Conservation (phyloP, 1,139 yeast species). For the Geotrichum europaeum region DNA sequence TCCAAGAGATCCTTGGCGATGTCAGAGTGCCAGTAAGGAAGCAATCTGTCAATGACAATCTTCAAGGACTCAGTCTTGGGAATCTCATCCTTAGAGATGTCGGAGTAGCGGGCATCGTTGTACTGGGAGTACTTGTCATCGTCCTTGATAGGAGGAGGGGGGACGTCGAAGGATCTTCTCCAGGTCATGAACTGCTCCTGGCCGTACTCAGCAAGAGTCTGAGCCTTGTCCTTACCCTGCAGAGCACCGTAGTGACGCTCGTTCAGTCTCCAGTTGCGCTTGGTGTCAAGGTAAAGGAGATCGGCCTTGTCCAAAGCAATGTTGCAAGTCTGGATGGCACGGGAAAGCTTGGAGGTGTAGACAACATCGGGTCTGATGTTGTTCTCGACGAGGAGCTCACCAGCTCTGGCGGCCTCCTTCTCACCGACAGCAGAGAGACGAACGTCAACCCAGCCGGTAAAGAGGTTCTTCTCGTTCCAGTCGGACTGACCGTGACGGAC, state of each 20-base stretch:
- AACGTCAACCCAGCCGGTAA: constrained; percentile 99
- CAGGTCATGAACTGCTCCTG: constrained; percentile 90
- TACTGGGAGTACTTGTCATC: constrained; percentile 77
- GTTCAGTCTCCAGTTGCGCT: constrained; percentile 95
- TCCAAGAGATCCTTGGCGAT: constrained; percentile 77
- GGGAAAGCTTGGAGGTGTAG: constrained; percentile 85
- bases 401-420: constrained; percentile 90
- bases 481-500: constrained; percentile 96
- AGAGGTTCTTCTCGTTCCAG: constrained; percentile 96
- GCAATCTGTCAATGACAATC: constrained; percentile 91
- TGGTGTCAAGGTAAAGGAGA: constrained; percentile 85
- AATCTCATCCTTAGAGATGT: constrained; percentile 74
- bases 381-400: constrained; percentile 84
- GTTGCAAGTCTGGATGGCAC: constrained; percentile 98
- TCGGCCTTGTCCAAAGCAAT: constrained; percentile 86
- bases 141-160: constrained; percentile 86
- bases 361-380: constrained; percentile 79
- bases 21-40: constrained; percentile 97
- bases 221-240: constrained; percentile 98
- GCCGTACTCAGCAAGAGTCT: constrained; percentile 82
- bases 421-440: constrained; percentile 77
- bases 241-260: constrained; percentile 99
- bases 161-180: constrained; percentile 97
- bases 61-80: constrained; percentile 95
- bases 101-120: constrained; percentile 77